Base-by-base conservation (phyloP, 768 basidiomycete genomes). In the Antrodiella citrinella region DNA sequence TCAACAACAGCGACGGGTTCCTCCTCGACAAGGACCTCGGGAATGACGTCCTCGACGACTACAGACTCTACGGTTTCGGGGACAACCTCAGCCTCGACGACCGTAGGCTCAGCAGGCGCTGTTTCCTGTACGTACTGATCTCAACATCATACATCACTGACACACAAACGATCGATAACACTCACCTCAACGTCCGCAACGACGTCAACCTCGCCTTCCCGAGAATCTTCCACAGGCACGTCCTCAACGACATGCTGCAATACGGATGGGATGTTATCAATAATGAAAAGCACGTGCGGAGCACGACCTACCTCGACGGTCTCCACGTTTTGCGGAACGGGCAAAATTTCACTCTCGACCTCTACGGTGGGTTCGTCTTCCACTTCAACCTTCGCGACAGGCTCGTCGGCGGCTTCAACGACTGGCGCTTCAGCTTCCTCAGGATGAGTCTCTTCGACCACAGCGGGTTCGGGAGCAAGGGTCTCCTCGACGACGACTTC, bases 371-470 rank as follows among this genome's bases (percentile, higher is more conserved):
- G 43, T 19, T 20, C 24, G 11, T 7, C 43, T 20, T 21, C 24
- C 20, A 44, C 24, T 20, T 44, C 43, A n/a, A 41, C 19, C 39
- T 41, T 41, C 20, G 11, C 5, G 43, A 35, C 30, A 7, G 7
- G 7, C 7, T 7, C 30, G 7, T 35, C 30, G 30, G 7, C 25
- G 39, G n/a, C 2, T 26, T 46, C 26, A 18, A 22, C 41, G 9
- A 18, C 41, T 7, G 41, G 41, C 9, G 21, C 35, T 46, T 50
- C 50, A 22, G 47, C 20, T 26, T 45, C 13, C 50, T 48, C 30
- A 19, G 45, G 12, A 23, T 41, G 15, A 45, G 19, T 4, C 19
- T 26, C 10, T 26, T 47, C 45, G 23, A 43, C 41, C 7, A 26
- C 4, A 20, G 30, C 42, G 20, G 46, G 49, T 22, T 20, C 18